Conservation (phyloP, 2,329 filamentous ascomycete species). For the Fusarium denticulatum region DNA sequence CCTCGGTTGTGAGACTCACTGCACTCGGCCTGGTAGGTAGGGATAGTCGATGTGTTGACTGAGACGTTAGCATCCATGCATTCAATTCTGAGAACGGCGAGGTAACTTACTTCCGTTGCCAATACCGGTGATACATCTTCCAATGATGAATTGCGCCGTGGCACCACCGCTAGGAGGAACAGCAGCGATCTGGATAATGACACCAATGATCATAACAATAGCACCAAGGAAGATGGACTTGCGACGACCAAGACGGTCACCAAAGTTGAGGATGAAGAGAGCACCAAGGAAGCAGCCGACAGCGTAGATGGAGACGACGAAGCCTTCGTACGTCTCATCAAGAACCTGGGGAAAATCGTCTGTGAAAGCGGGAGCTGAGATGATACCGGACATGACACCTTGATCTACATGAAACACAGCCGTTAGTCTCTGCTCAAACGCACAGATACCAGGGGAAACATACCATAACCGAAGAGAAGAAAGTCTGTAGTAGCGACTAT, state of each 20-base stretch:
- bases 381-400: slow-evolving; percentile 64
- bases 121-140: slow-evolving; percentile 62
- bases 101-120: slow-evolving; percentile 56
- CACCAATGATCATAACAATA: slow-evolving; percentile 68
- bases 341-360: slow-evolving; percentile 55
- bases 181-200: slow-evolving; percentile 64
- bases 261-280: slow-evolving; percentile 61
- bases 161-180: slow-evolving; percentile 46
- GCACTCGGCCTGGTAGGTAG: slow-evolving; percentile 66
- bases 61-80: not conserved
- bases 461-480: slow-evolving; percentile 32
- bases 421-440: not conserved
- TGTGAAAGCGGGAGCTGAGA: slow-evolving; percentile 60
- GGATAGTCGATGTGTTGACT: slow-evolving; percentile 60
- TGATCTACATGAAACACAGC: slow-evolving; percentile 51
- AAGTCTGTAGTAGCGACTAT: slow-evolving; percentile 32
- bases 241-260: slow-evolving; percentile 61
- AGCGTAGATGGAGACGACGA: slow-evolving; percentile 61
- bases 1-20: slow-evolving; percentile 63
- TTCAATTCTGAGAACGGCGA: rapidly evolving
- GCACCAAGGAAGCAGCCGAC: slow-evolving; percentile 63
- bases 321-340: slow-evolving; percentile 57
- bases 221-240: slow-evolving; percentile 67
- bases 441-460: slow-evolving; percentile 33
- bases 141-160: slow-evolving; percentile 61